Conservation (phyloP, 176 grass and related monocot species). For the Rhipidocladum racemiflorum region DNA sequence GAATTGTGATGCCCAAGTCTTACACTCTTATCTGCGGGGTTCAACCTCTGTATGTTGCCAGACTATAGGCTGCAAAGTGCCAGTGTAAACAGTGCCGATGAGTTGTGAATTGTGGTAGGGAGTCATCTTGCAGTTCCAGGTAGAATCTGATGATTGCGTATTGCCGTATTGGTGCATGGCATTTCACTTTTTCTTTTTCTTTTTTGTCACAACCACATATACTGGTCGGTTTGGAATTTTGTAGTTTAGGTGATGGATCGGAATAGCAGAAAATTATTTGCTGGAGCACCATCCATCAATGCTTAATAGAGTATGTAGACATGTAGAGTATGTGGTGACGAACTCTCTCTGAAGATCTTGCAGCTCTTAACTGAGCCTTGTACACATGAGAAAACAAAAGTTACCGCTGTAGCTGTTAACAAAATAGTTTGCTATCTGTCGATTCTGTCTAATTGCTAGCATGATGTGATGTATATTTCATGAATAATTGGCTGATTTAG, state of each 20-base stretch:
- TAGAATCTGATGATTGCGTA: not conserved
- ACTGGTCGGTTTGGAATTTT: not conserved
- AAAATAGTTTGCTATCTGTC: not conserved
- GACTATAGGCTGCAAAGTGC: not conserved
- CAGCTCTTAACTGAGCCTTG: not conserved
- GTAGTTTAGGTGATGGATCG: not conserved
- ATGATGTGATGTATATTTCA: not conserved
- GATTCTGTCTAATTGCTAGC: not conserved
- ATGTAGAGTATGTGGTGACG: no score
- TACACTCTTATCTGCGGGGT: no score
- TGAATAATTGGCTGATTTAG: not conserved
- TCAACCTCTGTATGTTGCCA: not conserved
- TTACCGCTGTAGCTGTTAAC: not conserved
- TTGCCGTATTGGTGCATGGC: not conserved
- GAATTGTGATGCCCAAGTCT: not conserved
- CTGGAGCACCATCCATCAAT: not conserved
- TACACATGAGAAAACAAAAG: not conserved
- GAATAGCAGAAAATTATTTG: not conserved
- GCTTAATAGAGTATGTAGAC: not conserved
- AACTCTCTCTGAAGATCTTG: not conserved
- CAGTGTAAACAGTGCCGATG: not conserved
- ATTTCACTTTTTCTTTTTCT: no score
- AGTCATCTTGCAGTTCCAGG: not conserved
- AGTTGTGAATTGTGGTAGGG: not conserved
- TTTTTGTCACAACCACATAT: not conserved